Evolutionary conservation across 768 basidiomycete species (phyloP), one percentile per base, ranked within the genome.

Genomic region (Artomyces pyxidatus): DNA sequence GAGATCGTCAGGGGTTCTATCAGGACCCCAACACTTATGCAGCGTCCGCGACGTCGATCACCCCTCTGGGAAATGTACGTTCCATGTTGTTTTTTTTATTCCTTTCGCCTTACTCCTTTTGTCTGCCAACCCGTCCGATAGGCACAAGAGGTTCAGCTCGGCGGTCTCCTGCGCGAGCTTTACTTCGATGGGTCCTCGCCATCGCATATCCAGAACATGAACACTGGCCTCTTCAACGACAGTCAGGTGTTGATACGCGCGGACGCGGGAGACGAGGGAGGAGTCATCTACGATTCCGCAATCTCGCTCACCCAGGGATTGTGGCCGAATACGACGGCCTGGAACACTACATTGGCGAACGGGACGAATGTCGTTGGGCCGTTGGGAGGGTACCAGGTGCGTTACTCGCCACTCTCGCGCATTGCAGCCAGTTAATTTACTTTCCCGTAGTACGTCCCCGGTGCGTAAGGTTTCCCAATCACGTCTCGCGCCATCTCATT

Each of bases 291-390:
- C 52, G 78, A 85, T 56, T 81, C 82, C 4, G 80, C 84, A 9
- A 65, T 76, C 22, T 82, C 86, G 0, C 63, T 88, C 44, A 63
- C 82, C 9, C 87, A 88, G 61, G 86, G 85, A 11, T 60, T 88
- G 38, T 83, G 75, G 66, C 85, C 84, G 2, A 63, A 68, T 2
- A 76, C 71, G 4, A 23, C 54, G 12, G 55, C 61, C 21, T 75
- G 74, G 42, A 76, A 67, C 17, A 76, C 70, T 12, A 76, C 74
- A 0, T 68, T 88, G n/a, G 81, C 85, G 1, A 83, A 89, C 58
- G 79, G 81, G 2, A 72, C 81, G 2, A 74, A 63, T 10, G 63
- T 88, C 48, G 61, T 63, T 2, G 80, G 75, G 8, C 84, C 87
- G 4, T 63, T 86, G 1, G 65, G 62, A 16, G 87, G 87, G 7